Percentiles rank a stretch among this genome's conserved stretches.
phyloP scores from a whole-genome alignment of 805 yeast species.

The Ogataea chonburiensis region DNA sequence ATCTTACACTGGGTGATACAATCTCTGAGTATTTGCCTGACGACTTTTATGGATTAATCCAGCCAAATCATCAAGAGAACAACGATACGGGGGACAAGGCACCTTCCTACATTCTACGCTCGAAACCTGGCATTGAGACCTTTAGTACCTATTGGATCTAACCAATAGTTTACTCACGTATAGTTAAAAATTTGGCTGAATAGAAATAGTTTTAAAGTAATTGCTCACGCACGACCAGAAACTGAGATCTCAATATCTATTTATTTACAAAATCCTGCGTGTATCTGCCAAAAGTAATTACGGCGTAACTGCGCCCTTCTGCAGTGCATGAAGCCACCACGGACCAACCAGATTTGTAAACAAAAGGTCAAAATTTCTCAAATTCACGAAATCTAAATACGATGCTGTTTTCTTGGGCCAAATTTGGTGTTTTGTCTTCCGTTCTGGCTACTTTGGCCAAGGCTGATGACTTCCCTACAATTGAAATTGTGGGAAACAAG shows the following conservation, averaged over 20 bases:
- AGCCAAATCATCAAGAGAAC: slow-evolving; percentile 58
- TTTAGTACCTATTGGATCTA: slow-evolving; percentile 30
- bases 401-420: slow-evolving; percentile 37
- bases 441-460: slow-evolving; percentile 21
- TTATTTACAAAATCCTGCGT: too few species aligned
- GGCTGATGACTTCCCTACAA: slow-evolving; percentile 55
- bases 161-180: too few species aligned
- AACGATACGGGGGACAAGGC: slow-evolving; percentile 66
- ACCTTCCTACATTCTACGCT: slow-evolving; percentile 42
- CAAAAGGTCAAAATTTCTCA: slow-evolving; percentile 1
- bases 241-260: too few species aligned
- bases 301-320: background rate
- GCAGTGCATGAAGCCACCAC: background rate
- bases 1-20: slow-evolving; percentile 17
- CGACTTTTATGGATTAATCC: slow-evolving; percentile 42
- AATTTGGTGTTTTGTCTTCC: slow-evolving; percentile 29
- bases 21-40: slow-evolving; percentile 22
- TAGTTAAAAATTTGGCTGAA: too few species aligned
- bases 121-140: slow-evolving; percentile 26
- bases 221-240: too few species aligned
- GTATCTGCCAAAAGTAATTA: slow-evolving; percentile 4
- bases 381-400: slow-evolving; percentile 20
- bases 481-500: slow-evolving; percentile 75
- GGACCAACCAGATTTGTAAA: slow-evolving; percentile 7
- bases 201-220: too few species aligned